Conservation (phyloP, 2,329 filamentous ascomycete species). For the Drechslera avenae region DNA sequence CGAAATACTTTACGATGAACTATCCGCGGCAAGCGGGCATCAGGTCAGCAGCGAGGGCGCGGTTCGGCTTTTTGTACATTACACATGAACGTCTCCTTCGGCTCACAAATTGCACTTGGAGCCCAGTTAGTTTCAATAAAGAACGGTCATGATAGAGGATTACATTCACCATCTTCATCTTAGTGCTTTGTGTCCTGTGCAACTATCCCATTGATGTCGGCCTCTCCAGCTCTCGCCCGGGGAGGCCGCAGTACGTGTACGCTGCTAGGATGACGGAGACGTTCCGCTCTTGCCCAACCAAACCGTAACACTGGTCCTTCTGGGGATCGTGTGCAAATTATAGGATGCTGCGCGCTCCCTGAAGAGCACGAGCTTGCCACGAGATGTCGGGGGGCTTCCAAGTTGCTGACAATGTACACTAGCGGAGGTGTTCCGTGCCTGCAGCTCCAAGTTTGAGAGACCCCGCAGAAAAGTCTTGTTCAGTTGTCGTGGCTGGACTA, state of each 20-base stretch:
- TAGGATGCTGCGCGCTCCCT: too few species aligned
- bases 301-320: too few species aligned
- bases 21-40: slow-evolving; percentile 13
- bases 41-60: slow-evolving; percentile 11
- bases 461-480: neutral
- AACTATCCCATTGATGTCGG: too few species aligned
- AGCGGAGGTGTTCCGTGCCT: neutral
- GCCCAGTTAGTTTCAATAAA: slow-evolving; percentile 25
- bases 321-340: too few species aligned
- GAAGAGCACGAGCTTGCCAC: neutral
- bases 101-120: slow-evolving; percentile 21
- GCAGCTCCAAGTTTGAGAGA: neutral
- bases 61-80: slow-evolving; percentile 32
- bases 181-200: too few species aligned
- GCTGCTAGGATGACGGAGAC: too few species aligned
- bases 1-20: slow-evolving; percentile 13
- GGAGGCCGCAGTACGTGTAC: too few species aligned
- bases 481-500: too few species aligned
- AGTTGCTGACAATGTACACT: neutral
- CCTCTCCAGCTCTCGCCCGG: too few species aligned
- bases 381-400: neutral
- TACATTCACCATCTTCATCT: neutral
- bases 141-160: slow-evolving; percentile 17
- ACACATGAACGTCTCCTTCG: slow-evolving; percentile 18
- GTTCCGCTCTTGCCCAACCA: too few species aligned